Evolutionary conservation across 805 yeast genomes (phyloP).

Genomic region (Scheffersomyces lignosus): DNA sequence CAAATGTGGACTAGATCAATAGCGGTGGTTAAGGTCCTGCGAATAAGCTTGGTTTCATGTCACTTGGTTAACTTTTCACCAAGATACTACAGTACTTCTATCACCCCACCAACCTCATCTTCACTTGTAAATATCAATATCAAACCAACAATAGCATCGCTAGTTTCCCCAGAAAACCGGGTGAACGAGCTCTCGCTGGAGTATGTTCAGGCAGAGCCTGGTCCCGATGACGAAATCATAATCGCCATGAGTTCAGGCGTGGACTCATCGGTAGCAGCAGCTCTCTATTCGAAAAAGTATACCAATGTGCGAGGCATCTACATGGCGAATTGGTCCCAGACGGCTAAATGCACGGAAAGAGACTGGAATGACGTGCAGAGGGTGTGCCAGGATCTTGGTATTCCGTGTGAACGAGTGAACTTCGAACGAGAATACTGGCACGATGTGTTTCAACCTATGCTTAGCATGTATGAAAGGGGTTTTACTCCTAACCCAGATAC

Average conservation of each 20-base stretch:
- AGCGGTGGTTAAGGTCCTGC: too few relatives aligned
- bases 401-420: slow-evolving; percentile 74
- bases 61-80: too few relatives aligned
- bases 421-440: slow-evolving; percentile 93
- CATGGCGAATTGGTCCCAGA: slow-evolving; percentile 89
- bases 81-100: too few relatives aligned
- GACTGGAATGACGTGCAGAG: slow-evolving; percentile 85
- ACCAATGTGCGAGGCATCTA: slow-evolving; percentile 75
- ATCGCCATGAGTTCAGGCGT: slow-evolving; percentile 98
- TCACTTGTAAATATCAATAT: too few relatives aligned
- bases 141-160: too few relatives aligned
- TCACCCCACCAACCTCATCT: too few relatives aligned
- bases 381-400: slow-evolving; percentile 58
- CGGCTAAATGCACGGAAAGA: slow-evolving; percentile 70
- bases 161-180: too few relatives aligned
- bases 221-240: slow-evolving; percentile 56
- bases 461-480: slow-evolving; percentile 67
- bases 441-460: slow-evolving; percentile 91
- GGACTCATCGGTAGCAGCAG: slow-evolving; percentile 89
- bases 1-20: too few relatives aligned
- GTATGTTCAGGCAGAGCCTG: slow-evolving; percentile 47
- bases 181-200: slow-evolving; percentile 1
- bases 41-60: too few relatives aligned
- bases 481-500: slow-evolving; percentile 94
- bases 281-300: slow-evolving; percentile 54